phyloP scores from a whole-genome alignment of 2,329 filamentous ascomycete genomes.

The Pseudogymnoascus sp. region DNA sequence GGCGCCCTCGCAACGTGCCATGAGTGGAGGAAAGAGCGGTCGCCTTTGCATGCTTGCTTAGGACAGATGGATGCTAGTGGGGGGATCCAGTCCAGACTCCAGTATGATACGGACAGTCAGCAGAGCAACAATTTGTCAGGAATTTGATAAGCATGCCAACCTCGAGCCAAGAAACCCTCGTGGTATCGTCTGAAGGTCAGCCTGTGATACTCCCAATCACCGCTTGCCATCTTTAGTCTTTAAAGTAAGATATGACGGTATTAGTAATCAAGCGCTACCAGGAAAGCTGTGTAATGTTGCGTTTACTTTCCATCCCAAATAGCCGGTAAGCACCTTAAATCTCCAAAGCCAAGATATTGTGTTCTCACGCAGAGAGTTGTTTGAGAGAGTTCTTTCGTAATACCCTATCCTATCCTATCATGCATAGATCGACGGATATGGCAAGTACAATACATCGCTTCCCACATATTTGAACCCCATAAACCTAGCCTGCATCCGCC shows the following conservation, averaged over 20 bases:
- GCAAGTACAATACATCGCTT: background rate
- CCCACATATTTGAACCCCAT: background rate
- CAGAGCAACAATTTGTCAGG: background rate
- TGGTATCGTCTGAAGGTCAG: background rate
- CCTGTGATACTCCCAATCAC: background rate
- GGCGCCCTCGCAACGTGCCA: background rate
- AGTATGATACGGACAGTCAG: background rate
- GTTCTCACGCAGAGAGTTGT: background rate
- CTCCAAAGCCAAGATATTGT: background rate
- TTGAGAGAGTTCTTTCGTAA: background rate
- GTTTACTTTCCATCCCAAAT: background rate
- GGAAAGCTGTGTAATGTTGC: background rate
- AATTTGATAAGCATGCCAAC: background rate
- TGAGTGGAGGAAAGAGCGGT: slow-evolving; percentile 8
- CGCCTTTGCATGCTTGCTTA: background rate
- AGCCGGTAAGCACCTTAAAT: background rate
- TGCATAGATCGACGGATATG: background rate
- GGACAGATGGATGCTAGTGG: background rate
- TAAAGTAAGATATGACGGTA: background rate
- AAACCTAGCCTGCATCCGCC: background rate
- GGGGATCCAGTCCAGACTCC: background rate
- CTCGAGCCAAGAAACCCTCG: background rate
- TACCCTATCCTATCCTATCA: background rate
- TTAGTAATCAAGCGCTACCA: background rate
- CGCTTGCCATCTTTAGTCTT: background rate